Conservation (phyloP, 768 basidiomycete genomes). For the Tremella fuciformis region DNA sequence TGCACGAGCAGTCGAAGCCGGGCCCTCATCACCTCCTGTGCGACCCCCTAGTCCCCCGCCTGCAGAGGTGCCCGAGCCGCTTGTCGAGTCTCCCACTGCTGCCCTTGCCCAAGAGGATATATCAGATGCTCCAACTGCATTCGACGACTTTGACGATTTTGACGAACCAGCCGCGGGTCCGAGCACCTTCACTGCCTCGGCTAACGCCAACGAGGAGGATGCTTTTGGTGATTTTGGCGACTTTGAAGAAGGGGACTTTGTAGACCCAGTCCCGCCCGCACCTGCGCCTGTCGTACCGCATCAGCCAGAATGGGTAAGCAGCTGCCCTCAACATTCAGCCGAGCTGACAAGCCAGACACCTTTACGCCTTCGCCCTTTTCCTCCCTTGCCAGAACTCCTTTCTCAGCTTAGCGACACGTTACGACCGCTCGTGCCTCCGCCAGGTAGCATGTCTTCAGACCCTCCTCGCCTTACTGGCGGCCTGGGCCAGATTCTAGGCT, state of each 20-base stretch:
- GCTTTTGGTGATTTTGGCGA: conserved; percentile 65
- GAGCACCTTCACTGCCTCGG: conserved; percentile 13
- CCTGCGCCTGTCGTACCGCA: too few relatives aligned
- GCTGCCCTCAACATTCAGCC: too few relatives aligned
- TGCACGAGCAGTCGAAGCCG: not conserved
- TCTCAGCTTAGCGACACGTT: conserved; percentile 59
- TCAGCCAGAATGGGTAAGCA: conserved; percentile 1
- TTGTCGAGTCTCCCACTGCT: not conserved
- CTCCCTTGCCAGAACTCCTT: conserved; percentile 60
- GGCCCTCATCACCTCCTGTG: conserved; percentile 8
- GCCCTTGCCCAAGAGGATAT: not conserved
- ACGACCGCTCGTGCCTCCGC: conserved; percentile 38
- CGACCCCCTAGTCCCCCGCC: too few relatives aligned
- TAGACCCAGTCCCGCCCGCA: conserved; percentile 4
- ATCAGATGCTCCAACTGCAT: conserved; percentile 35
- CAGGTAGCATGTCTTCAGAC: conserved; percentile 62
- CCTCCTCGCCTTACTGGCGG: conserved; percentile 77
- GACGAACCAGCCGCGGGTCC: conserved; percentile 55
- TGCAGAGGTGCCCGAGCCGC: not conserved
- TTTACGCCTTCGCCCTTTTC: conserved; percentile 65
- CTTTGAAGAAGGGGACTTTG: conserved; percentile 65
- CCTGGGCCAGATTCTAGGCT: conserved; percentile 68
- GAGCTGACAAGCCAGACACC: conserved; percentile 23
- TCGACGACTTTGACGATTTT: conserved; percentile 63
- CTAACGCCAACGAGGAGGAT: conserved; percentile 32